phyloP scores from a whole-genome alignment of 129 eudicot genomes.

The Pulicaria dysenterica region DNA sequence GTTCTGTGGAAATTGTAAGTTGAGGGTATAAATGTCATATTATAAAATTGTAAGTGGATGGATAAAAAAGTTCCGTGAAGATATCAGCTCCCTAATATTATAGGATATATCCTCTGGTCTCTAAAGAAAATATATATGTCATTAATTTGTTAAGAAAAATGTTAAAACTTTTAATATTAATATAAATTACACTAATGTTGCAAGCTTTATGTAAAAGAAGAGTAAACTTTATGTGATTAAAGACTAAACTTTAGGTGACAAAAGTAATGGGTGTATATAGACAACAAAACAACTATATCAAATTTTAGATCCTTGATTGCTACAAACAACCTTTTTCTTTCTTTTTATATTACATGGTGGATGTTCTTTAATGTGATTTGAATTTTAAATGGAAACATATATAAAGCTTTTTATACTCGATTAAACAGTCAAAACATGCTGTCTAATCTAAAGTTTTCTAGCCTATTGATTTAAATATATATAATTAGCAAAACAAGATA shows the following conservation, averaged over 20 bases:
- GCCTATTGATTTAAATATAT: slow-evolving; percentile 11
- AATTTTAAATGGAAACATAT: not conserved
- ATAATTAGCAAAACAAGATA: not conserved
- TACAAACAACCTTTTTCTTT: not conserved
- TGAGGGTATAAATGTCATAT: too few species aligned
- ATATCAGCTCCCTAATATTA: too few species aligned
- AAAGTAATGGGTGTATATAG: slow-evolving; percentile 1
- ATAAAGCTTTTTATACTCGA: slow-evolving; percentile 16
- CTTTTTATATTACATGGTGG: not conserved
- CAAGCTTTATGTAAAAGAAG: not conserved
- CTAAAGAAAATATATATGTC: too few species aligned
- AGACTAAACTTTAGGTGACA: not conserved
- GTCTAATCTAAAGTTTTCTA: slow-evolving; percentile 30
- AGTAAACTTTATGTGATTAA: not conserved
- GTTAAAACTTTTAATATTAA: not conserved
- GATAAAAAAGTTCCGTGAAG: too few species aligned
- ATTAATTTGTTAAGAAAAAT: too few species aligned
- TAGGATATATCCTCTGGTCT: too few species aligned
- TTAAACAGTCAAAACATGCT: slow-evolving; percentile 26
- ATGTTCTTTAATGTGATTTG: not conserved
- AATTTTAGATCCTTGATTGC: slow-evolving; percentile 14
- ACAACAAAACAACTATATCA: slow-evolving; percentile 11
- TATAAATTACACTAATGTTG: not conserved
- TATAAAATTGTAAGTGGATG: too few species aligned
- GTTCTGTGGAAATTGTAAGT: too few species aligned